These are phyloP conservation scores for Termitomyces eurrhizus DNA, from an alignment of 768 basidiomycete genomes.

Conservation along the genomic window DNA sequence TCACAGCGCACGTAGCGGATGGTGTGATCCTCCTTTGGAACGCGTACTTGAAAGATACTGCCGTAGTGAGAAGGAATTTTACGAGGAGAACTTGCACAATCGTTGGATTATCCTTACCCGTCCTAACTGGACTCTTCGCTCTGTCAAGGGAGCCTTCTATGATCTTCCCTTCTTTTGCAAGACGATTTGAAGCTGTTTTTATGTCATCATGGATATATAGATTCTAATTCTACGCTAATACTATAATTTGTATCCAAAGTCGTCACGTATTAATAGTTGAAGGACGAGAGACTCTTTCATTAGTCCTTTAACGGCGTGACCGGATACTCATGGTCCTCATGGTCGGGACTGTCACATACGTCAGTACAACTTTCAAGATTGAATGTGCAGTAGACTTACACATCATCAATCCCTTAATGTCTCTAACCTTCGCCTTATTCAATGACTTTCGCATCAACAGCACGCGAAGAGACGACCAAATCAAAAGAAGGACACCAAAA, in stretches of 20 bases:
- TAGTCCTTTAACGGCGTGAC: conserved; percentile 25
- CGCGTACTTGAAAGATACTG: conserved; percentile 34
- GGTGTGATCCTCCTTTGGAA: conserved; percentile 53
- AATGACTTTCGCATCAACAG: conserved; percentile 52
- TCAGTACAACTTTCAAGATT: neutral
- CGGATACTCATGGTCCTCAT: conserved; percentile 64
- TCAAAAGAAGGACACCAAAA: conserved; percentile 53
- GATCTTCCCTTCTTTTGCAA: conserved; percentile 46
- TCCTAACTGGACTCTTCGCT: conserved; percentile 50
- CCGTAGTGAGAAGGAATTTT: conserved; percentile 13
- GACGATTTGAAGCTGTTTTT: conserved; percentile 51
- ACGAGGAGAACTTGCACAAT: conserved; percentile 25
- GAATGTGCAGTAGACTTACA: conserved; percentile 38
- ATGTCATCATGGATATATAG: conserved; percentile 43
- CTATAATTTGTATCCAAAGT: neutral
- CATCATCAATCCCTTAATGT: conserved; percentile 69
- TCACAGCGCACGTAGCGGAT: conserved; percentile 58
- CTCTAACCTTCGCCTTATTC: conserved; percentile 53
- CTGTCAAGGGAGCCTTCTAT: conserved; percentile 57
- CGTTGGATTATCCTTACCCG: conserved; percentile 41
- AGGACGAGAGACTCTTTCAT: neutral
- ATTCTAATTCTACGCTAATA: conserved; percentile 20
- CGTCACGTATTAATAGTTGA: neutral
- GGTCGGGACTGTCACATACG: conserved; percentile 45
- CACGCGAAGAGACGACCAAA: conserved; percentile 58